Conservation (phyloP, 352 stramenopile species). For the Phytophthora aleatoria region DNA sequence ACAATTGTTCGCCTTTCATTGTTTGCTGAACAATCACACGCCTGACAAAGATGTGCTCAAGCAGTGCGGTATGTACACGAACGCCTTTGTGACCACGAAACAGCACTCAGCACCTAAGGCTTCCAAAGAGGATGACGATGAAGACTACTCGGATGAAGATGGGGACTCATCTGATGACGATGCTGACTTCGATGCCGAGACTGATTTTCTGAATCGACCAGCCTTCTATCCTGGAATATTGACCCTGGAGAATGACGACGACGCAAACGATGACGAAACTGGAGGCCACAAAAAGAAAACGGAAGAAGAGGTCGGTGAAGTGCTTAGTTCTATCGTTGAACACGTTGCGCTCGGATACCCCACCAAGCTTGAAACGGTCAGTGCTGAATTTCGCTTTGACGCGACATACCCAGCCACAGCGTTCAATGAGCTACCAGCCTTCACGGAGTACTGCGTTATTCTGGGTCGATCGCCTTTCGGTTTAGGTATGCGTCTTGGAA, state of each 20-base stretch:
- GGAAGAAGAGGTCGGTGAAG: conserved; percentile 71
- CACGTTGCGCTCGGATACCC: conserved; percentile 84
- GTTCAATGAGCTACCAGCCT: conserved; percentile 52
- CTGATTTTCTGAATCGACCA: conserved; percentile 35
- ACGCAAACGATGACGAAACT: conserved; percentile 49
- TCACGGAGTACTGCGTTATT: conserved; percentile 80
- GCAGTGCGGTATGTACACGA: conserved; percentile 83
- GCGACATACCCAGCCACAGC: conserved; percentile 57
- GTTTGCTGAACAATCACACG: conserved; percentile 86
- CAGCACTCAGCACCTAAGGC: conserved; percentile 62
- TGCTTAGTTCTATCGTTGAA: conserved; percentile 81
- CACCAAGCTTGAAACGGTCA: conserved; percentile 46
- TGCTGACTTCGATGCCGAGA: conserved; percentile 71
- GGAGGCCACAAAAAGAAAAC: conserved; percentile 57
- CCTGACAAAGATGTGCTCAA: conserved; percentile 87
- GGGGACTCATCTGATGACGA: conserved; percentile 71
- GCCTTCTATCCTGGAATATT: conserved; percentile 70
- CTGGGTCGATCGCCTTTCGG: conserved; percentile 69
- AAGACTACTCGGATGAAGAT: conserved; percentile 83
- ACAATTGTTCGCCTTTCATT: conserved; percentile 89
- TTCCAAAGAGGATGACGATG: conserved; percentile 61
- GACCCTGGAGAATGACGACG: conserved; percentile 45
- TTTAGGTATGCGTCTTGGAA: conserved; percentile 83
- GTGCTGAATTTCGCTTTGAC: conserved; percentile 51
- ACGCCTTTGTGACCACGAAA: conserved; percentile 79